Evolutionary conservation across 73 alveolate species (phyloP), one percentile per base, ranked within the genome.

Genomic region (Paramecium sonneborni): DNA sequence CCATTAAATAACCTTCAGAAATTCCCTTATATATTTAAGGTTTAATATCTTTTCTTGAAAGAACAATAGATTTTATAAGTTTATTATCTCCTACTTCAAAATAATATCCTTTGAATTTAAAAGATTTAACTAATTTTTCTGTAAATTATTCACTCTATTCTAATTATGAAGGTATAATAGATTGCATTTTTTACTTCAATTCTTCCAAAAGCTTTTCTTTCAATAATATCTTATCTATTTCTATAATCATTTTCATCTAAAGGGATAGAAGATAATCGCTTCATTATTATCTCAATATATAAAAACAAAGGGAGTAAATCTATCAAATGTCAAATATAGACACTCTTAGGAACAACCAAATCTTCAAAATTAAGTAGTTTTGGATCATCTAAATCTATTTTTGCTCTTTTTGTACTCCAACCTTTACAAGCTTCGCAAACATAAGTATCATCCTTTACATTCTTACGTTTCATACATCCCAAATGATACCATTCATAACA

Each of bases 401-500:
- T 79, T 3, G 46, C 14, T 46, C 90, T 79, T 9, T 23, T 38
- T 4, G 44, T 15, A 38, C 37, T 23, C 90, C 90, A 79, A 12
- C 26, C 74, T 34, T 79, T 79, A 62, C 90, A 79, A 2, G 90
- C 90, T 34, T 79, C 90, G 5, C 90, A 79, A 7, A 79, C 24
- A 44, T 79, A 79, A 24, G 43, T 14, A 6, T 43, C 90, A 44
- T 79, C 90, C 18, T 46, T 79, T 23, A 79, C 69, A 79, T 79
- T 79, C 55, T 79, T 79, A 18, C 74, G 44, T 46, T 79, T 79
- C 11, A 79, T 79, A 34, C 90, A 79, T 21, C 39, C 74, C 15
- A 43, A 79, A 79, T 79, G 90, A 79, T 79, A 79, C 90, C 90
- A 79, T 46, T 79, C 90, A 79, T 79, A 79, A 21, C 90, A 79